phyloP scores from a whole-genome alignment of 345 rosid species.

The Citrus reticulata region DNA sequence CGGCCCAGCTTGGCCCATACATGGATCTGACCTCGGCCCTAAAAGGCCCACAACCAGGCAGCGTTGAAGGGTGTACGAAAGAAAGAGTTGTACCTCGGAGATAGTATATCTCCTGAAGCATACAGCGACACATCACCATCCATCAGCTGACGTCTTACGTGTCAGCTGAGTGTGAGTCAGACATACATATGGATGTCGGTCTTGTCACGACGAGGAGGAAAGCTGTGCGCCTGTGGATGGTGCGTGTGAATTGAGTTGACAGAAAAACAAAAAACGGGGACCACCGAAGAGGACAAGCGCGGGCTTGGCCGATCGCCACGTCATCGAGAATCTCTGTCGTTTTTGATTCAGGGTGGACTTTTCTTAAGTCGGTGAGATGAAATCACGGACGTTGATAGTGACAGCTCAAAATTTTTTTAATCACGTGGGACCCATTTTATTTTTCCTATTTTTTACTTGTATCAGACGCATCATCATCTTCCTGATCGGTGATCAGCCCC shows the following conservation, averaged over 20 bases:
- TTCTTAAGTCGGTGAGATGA: neutral
- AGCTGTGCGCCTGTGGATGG: neutral
- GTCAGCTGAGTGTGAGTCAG: neutral
- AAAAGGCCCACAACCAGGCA: neutral
- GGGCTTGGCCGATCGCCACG: neutral
- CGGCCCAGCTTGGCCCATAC: too few relatives aligned
- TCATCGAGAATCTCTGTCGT: conserved; percentile 14
- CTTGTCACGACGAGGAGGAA: neutral
- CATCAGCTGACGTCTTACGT: neutral
- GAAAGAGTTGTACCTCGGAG: neutral
- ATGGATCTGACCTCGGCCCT: too few relatives aligned
- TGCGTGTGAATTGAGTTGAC: neutral
- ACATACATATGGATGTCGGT: conserved; percentile 1
- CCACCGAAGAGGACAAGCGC: neutral
- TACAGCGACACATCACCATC: neutral
- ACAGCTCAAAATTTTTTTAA: neutral
- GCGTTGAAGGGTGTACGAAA: neutral
- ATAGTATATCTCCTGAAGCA: neutral
- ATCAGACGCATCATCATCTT: neutral
- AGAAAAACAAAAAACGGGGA: neutral
- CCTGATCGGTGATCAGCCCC: neutral
- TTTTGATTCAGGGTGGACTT: neutral
- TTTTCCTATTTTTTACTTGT: neutral
- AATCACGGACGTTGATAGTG: neutral
- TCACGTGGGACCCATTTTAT: neutral